Evolutionary conservation across 2,329 filamentous ascomycete species (phyloP), one percentile per base, ranked within the genome.

Genomic region (Macroventuria anomochaeta): DNA sequence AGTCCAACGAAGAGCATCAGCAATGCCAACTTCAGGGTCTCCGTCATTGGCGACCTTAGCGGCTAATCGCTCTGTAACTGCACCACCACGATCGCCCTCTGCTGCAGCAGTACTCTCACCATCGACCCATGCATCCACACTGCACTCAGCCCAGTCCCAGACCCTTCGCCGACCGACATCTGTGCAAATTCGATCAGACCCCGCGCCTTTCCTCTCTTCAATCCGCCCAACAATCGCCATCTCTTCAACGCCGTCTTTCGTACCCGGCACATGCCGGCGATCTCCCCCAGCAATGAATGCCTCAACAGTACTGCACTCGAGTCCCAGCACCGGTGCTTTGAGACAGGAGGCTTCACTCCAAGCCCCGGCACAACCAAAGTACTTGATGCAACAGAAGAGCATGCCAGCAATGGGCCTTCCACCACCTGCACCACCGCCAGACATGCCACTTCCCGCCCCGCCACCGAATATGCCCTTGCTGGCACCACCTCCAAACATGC

Each of bases 351-450:
- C 59, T 6, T 58, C 54, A 28, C 58, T 60, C 13, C 39, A 54
- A 7, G 42, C 53, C 13, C 58, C 57, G 13, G 43, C 56, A 0
- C 58, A 57, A 10, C 46, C 57, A 10, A 67, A 64, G 32, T 51
- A 44, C 6, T 57, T 66, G 36, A 65, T 47, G 63, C 53, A 66
- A 60, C 55, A 73, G 53, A 64, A 62, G 8, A 74, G 69, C 15
- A 74, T 79, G 57, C 71, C 77, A 2, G 63, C 72, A 1, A 71
- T 77, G 12, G 69, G 71, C 1, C 61, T 80, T 2, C 77, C 77
- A 2, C 79, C 79, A 6, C 78, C 78, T 3, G 76, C 75, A 5
- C 78, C 78, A 3, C 78, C 79, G 18, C 79, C 79, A 48, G 71
- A 67, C 11, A 75, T 76, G 61, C 77, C 78, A n/a, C 59, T 80